phyloP scores from a whole-genome alignment of 2,329 filamentous ascomycete genomes.

The Cercospora brassicicola region DNA sequence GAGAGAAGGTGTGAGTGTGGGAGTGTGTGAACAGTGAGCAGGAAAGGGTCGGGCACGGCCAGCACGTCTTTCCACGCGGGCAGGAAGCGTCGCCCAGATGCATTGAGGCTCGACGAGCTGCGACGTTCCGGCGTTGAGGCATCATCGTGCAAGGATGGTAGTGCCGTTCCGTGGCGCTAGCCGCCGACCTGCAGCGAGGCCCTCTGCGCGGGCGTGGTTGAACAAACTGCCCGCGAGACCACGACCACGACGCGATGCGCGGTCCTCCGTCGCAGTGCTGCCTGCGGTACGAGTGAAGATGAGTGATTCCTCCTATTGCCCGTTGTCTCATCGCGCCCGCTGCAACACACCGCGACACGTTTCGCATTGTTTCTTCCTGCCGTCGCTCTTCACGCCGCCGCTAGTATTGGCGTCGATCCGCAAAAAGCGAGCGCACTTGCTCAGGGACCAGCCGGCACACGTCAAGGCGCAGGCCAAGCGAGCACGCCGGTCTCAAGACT shows the following conservation, averaged over 20 bases:
- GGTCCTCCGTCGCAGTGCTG: neutral
- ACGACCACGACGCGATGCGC: neutral
- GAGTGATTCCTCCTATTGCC: neutral
- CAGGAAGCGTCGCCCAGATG: neutral
- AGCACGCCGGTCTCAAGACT: conserved; percentile 6
- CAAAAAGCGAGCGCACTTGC: neutral
- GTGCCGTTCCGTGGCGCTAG: conserved; percentile 13
- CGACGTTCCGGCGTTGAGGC: conserved; percentile 9
- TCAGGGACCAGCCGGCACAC: neutral
- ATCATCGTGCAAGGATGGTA: conserved; percentile 1
- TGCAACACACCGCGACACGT: neutral
- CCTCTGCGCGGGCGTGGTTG: neutral
- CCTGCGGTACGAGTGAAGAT: neutral
- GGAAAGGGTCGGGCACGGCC: neutral
- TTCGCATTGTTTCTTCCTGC: neutral
- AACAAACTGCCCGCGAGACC: neutral
- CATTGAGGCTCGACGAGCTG: conserved; percentile 16
- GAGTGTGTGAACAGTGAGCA: neutral
- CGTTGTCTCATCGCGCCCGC: neutral
- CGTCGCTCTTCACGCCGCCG: neutral
- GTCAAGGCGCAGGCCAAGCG: conserved; percentile 2
- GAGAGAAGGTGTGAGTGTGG: neutral
- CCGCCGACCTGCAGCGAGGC: neutral
- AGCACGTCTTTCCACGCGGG: neutral
- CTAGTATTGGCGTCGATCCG: neutral